Base-by-base conservation (phyloP, 1,139 yeast genomes). In the Blastobotrys ciferrii region DNA sequence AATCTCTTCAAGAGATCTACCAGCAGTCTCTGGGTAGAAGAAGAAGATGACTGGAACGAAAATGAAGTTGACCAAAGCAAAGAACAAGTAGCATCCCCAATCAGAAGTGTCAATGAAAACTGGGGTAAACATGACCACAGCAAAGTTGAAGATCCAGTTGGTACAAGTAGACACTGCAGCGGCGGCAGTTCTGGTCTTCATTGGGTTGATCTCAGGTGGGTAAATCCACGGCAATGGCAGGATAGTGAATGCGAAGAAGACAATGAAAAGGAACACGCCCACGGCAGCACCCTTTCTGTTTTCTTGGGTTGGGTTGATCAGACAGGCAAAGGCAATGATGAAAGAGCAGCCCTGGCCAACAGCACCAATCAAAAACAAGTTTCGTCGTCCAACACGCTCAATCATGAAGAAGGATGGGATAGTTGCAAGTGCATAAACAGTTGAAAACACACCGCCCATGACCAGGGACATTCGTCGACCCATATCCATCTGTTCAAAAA, bases 321-420 rank as follows among this genome's bases (percentile, higher is more conserved):
- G 18, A 74, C 74, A 42, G 72, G 87, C 76, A 58, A 91, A 82
- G 49, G 92, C 80, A 32, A 88, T 83, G 57, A 86, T 78, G 37
- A 88, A 70, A 80, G 96, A 71, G 17, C 75, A 51, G 2, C 78
- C 72, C 62, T 82, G 81, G 9, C 77, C 63, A 42, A 64, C 55
- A 1, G 71, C 71, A 49, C 69, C 67, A 46, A 68, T 56, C 61
- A 80, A 70, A 60, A 80, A 65, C 11, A 74, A 64, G 62, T 80
- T 76, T 67, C 83, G 80, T 74, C 95, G 81, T 64, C 88, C 84
- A 37, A 84, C 66, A 45, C 75, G 73, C 60, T 86, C 92, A 61
- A 83, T 73, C 48, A 64, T 49, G 54, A 60, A 71, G 49, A 61
- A 64, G 4, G 68, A 61, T 9, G 66, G 59, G 76, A 88, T 80